phyloP scores from a whole-genome alignment of 2,329 filamentous ascomycete genomes.

The Blastomyces gilchristii region DNA sequence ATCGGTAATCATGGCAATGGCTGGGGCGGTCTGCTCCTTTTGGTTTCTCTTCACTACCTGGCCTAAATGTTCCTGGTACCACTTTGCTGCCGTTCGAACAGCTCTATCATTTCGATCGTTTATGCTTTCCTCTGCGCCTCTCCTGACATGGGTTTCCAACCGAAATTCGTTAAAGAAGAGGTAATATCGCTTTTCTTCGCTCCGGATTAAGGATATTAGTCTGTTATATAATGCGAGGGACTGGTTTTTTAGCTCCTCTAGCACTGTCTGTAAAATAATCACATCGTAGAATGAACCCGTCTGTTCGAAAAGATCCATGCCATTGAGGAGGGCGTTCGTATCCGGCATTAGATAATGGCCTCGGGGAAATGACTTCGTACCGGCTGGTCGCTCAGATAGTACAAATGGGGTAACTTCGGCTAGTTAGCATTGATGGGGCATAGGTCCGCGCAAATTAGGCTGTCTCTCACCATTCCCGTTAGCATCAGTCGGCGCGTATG shows the following conservation, averaged over 20 bases:
- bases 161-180: slow-evolving; percentile 99
- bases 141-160: slow-evolving; percentile 73
- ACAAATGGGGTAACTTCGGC: slow-evolving; percentile 64
- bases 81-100: slow-evolving; percentile 72
- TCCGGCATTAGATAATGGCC: slow-evolving; percentile 94
- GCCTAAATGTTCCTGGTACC: slow-evolving; percentile 77
- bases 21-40: slow-evolving; percentile 51
- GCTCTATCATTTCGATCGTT: slow-evolving; percentile 96
- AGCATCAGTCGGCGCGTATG: slow-evolving; percentile 67
- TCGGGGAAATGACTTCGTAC: slow-evolving; percentile 68
- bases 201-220: slow-evolving; percentile 79
- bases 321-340: slow-evolving; percentile 88
- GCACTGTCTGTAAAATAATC: slow-evolving; percentile 88
- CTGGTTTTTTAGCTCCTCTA: slow-evolving; percentile 90
- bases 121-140: slow-evolving; percentile 70
- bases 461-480: slow-evolving; percentile 56
- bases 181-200: slow-evolving; percentile 94
- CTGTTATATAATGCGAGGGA: slow-evolving; percentile 93
- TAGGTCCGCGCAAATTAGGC: too few relatives aligned
- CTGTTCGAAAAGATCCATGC: slow-evolving; percentile 95
- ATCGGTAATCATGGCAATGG: slow-evolving; percentile 87
- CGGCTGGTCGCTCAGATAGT: slow-evolving; percentile 77
- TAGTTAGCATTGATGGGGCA: background rate
- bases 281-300: slow-evolving; percentile 89
- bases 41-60: slow-evolving; percentile 46